Evolutionary conservation across 2,329 filamentous ascomycete genomes (phyloP).

Genomic region (Cryphonectria parasitica): DNA sequence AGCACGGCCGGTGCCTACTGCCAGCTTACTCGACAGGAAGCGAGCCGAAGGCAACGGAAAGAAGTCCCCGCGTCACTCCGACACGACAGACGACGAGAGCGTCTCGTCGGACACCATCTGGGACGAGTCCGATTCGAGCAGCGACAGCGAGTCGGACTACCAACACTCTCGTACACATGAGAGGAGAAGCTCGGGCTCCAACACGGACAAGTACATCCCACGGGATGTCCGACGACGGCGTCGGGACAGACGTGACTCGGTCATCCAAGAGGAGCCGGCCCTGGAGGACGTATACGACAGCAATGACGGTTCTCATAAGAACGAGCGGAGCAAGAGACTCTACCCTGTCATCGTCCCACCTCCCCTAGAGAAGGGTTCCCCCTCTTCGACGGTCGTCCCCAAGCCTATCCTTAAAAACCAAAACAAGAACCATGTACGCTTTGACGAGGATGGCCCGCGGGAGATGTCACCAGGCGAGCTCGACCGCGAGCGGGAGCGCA

Average conservation of each 20-base stretch:
- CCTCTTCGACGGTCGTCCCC: slow-evolving; percentile 45
- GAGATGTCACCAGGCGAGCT: slow-evolving; percentile 45
- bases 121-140: slow-evolving; percentile 37
- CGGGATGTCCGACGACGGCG: slow-evolving; percentile 26
- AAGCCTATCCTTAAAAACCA: slow-evolving; percentile 67
- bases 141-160: slow-evolving; percentile 31
- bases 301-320: slow-evolving; percentile 29
- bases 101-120: slow-evolving; percentile 35
- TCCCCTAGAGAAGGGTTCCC: slow-evolving; percentile 38
- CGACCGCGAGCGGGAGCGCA: slow-evolving; percentile 29
- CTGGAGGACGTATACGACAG: slow-evolving; percentile 29
- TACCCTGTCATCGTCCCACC: slow-evolving; percentile 49
- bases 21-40: slow-evolving; percentile 20
- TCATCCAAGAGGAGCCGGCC: slow-evolving; percentile 41
- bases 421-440: slow-evolving; percentile 60
- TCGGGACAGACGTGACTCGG: slow-evolving; percentile 34
- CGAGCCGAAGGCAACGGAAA: slow-evolving; percentile 7
- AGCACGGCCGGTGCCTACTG: not conserved
- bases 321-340: slow-evolving; percentile 34
- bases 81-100: slow-evolving; percentile 26
- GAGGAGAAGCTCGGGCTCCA: slow-evolving; percentile 25
- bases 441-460: slow-evolving; percentile 51
- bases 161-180: slow-evolving; percentile 19
- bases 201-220: slow-evolving; percentile 29
- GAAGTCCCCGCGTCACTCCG: slow-evolving; percentile 27